These are phyloP conservation scores for Eimeria praecox DNA, from an alignment of 169 alveolate genomes.

Conservation along the genomic window DNA sequence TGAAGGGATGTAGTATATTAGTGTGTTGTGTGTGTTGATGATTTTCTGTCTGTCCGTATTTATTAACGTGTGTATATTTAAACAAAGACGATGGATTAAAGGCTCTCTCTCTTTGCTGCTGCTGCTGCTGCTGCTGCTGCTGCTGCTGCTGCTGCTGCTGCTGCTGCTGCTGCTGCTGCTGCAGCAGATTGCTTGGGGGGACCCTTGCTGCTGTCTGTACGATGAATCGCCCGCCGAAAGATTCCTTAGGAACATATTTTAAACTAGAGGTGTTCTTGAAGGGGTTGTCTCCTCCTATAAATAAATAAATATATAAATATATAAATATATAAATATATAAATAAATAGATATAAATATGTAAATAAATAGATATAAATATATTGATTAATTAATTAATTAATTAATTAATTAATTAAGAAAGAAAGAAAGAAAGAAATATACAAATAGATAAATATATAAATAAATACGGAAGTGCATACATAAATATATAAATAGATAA, in stretches of 20 bases:
- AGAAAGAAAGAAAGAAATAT: too few species aligned
- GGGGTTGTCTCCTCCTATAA: neutral
- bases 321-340: neutral
- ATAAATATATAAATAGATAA: too few species aligned
- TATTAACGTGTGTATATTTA: too few species aligned
- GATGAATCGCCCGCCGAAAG: slow-evolving; percentile 57
- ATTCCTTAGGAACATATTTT: slow-evolving; percentile 32
- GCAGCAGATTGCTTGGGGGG: neutral
- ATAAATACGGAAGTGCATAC: too few species aligned
- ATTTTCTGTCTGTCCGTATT: neutral
- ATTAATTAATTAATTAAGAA: too few species aligned
- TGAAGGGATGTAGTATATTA: neutral
- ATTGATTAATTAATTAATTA: neutral
- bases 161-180: too few species aligned
- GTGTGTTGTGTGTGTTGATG: neutral
- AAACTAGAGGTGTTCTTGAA: neutral
- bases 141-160: too few species aligned
- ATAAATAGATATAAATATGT: too few species aligned
- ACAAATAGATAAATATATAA: neutral
- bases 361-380: too few species aligned
- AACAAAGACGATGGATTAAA: too few species aligned
- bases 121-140: too few species aligned
- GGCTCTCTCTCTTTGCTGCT: too few species aligned
- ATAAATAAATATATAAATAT: neutral
- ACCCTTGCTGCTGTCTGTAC: neutral